Evolutionary conservation across 495 filamentous ascomycete species (phyloP).

Genomic region (Penicillium robsamsonii): DNA sequence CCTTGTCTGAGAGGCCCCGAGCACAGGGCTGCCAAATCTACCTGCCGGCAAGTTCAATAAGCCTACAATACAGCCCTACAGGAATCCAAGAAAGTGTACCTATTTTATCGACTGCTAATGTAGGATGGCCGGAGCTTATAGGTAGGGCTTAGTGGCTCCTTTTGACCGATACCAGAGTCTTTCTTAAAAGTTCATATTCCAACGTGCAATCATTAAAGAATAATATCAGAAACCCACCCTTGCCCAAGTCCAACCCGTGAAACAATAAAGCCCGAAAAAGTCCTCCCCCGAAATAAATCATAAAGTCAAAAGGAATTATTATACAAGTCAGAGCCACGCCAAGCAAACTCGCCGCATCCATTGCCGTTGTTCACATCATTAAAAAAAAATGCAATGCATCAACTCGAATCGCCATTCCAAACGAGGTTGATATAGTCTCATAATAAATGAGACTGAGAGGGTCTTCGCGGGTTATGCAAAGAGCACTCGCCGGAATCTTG

Average conservation of each 20-base stretch:
- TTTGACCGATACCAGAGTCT: neutral
- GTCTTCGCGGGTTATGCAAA: constrained; percentile 20
- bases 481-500: constrained; percentile 34
- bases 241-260: neutral
- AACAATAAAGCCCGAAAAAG: neutral
- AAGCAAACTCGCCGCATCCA: neutral
- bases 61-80: no score
- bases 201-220: neutral
- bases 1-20: neutral
- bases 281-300: neutral
- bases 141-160: neutral
- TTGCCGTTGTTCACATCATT: neutral
- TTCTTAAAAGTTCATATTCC: neutral
- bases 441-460: neutral
- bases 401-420: neutral
- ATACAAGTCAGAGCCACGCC: neutral
- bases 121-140: no score
- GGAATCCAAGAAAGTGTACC: no score
- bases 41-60: neutral
- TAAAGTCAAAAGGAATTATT: neutral
- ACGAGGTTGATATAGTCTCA: neutral
- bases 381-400: neutral
- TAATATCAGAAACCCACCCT: neutral
- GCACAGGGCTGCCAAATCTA: neutral
- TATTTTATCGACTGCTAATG: no score